Conservation (phyloP, 2,329 filamentous ascomycete genomes). For the Neonectria magnoliae region DNA sequence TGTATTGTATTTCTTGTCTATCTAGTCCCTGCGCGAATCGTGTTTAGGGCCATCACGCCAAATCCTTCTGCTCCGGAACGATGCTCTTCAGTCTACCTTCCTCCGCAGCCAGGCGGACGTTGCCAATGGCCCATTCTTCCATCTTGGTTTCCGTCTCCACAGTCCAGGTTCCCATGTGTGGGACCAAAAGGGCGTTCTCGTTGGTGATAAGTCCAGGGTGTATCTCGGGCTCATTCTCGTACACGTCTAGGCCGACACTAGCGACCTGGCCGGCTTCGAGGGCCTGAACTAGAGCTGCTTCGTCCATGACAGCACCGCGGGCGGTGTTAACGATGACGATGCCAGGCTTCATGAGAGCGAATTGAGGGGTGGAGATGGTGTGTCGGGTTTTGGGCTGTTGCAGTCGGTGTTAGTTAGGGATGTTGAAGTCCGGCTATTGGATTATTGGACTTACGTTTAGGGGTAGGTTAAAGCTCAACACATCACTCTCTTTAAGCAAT, state of each 20-base stretch:
- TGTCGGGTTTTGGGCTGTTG: slow-evolving; percentile 71
- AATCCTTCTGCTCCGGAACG: slow-evolving; percentile 73
- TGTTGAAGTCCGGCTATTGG: neutral
- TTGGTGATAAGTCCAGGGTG: slow-evolving; percentile 78
- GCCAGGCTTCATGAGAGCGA: slow-evolving; percentile 80
- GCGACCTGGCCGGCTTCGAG: slow-evolving; percentile 75
- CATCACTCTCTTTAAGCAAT: slow-evolving; percentile 74
- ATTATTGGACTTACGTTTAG: slow-evolving; percentile 75
- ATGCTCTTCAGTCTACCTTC: slow-evolving; percentile 72
- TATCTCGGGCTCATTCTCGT: slow-evolving; percentile 81
- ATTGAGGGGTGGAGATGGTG: slow-evolving; percentile 76
- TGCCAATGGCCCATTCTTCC: slow-evolving; percentile 80
- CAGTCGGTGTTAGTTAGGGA: neutral
- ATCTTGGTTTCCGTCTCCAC: slow-evolving; percentile 72
- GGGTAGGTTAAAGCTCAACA: slow-evolving; percentile 82
- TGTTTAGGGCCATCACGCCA: slow-evolving; percentile 30
- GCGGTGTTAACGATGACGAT: slow-evolving; percentile 85
- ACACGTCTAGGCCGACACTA: slow-evolving; percentile 82
- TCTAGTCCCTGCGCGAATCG: neutral
- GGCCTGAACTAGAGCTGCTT: slow-evolving; percentile 79
- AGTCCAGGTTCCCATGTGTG: slow-evolving; percentile 89
- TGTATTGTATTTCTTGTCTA: neutral
- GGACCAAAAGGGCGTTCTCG: slow-evolving; percentile 77
- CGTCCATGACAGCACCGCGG: slow-evolving; percentile 83
- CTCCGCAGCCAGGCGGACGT: slow-evolving; percentile 71